Evolutionary conservation across 371 early-diverging fungal species (phyloP).

Genomic region (Capniomyces stellatus): DNA sequence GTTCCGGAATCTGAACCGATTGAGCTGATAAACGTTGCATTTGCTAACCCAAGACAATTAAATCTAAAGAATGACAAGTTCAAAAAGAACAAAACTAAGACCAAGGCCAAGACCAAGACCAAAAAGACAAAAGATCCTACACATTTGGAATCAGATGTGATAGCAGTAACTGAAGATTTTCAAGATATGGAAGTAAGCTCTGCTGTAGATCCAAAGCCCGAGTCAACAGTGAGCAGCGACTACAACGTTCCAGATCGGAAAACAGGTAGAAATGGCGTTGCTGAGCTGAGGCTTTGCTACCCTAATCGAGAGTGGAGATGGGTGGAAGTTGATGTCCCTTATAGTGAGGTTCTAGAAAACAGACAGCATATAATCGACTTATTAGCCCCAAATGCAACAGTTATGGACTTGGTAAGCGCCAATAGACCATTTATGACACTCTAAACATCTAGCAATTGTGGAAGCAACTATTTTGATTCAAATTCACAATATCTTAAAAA

Average conservation of each 20-base stretch:
- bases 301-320: constrained; percentile 68
- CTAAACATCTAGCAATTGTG: constrained; percentile 18
- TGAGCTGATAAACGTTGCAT: constrained; percentile 88
- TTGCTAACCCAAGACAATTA: constrained; percentile 67
- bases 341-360: constrained; percentile 36
- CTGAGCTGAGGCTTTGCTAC: constrained; percentile 39
- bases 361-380: constrained; percentile 40
- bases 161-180: too few relatives aligned
- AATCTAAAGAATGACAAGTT: constrained; percentile 2
- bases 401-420: constrained; percentile 57
- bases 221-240: too few relatives aligned
- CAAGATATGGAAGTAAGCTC: too few relatives aligned
- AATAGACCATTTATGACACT: too few relatives aligned
- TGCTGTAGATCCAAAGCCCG: too few relatives aligned
- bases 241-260: constrained; percentile 81
- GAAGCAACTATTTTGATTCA: too few relatives aligned
- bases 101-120: too few relatives aligned
- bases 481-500: too few relatives aligned
- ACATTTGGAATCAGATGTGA: too few relatives aligned
- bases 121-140: not conserved
- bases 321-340: constrained; percentile 76
- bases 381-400: constrained; percentile 67
- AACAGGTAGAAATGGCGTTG: constrained; percentile 48
- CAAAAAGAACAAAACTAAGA: not conserved
- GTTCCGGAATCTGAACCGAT: constrained; percentile 55